Percentiles rank a stretch among this genome's conserved stretches.
Evolutionary conservation across 495 filamentous ascomycete species (phyloP).

Genomic region (Tuber indicum): DNA sequence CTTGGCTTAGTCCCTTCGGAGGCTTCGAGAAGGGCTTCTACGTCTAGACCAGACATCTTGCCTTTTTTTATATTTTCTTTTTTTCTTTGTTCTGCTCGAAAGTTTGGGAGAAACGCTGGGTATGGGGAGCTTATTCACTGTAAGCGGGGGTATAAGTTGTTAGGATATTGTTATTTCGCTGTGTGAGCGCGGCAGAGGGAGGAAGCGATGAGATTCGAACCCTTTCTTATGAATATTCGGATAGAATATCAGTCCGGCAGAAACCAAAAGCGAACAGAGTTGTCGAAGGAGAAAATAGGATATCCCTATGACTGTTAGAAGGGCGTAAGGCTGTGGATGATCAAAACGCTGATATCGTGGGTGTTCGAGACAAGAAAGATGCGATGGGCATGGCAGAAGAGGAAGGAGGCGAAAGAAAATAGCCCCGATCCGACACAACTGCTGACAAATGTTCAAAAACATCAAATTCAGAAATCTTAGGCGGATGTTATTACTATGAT

Average conservation of each 20-base stretch:
- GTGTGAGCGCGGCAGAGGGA: slow-evolving; percentile 36
- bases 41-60: slow-evolving; percentile 81
- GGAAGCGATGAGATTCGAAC: slow-evolving; percentile 36
- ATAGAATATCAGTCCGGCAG: slow-evolving; percentile 3
- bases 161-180: slow-evolving; percentile 34
- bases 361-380: not conserved
- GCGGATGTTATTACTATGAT: not conserved
- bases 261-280: not conserved
- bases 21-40: slow-evolving; percentile 88
- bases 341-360: not conserved
- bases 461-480: not conserved
- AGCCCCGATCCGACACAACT: not conserved
- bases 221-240: slow-evolving; percentile 38
- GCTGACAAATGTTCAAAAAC: not conserved
- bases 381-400: not conserved
- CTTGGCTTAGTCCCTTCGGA: slow-evolving; percentile 60
- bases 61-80: slow-evolving; percentile 26
- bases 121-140: slow-evolving; percentile 34
- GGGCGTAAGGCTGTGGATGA: not conserved
- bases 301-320: slow-evolving; percentile 2
- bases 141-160: slow-evolving; percentile 38
- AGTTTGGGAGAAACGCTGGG: slow-evolving; percentile 11
- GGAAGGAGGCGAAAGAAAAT: not conserved
- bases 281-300: not conserved
- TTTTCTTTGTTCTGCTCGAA: slow-evolving; percentile 6